Evolutionary conservation across 2,329 filamentous ascomycete genomes (phyloP), one percentile per base, ranked within the genome.

Genomic region (Fusarium oxysporum): DNA sequence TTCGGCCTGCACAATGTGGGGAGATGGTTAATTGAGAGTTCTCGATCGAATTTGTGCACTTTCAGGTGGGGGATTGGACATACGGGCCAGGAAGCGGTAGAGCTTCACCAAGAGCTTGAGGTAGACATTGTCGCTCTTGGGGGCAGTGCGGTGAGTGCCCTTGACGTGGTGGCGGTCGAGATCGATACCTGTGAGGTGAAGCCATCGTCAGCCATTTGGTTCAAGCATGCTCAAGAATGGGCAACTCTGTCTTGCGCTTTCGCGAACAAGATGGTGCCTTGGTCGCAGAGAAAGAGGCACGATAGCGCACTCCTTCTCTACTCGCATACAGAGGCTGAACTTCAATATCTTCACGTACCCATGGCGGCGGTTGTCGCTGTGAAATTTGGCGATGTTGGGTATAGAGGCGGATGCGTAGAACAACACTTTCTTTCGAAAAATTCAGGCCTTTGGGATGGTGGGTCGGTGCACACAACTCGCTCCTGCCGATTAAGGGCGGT

Each of bases 41-140:
- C 37, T 61, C 43, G 44, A 60, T 55, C 51, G 35, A 41, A 13
- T 41, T 51, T 61, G 51, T 54, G 28, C 28, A 28, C 23, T 43
- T 25, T 25, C 23, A 21, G 38, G 30, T 48, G 33, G 48, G 12
- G 23, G 17, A n/a, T 73, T 90, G 33, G 73, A 92, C 92, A 87
- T 94, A 97, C 95, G 94, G 83, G 94, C 92, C 85, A 97, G 88
- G 91, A 97, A 97, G 89, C 94, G 93, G 90, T 97, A 97, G 62
- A 97, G 93, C 92, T 98, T 98, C 86, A 98, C 95, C 85, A 98
- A 89, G 84, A 98, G 91, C 91, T 96, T 96, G 80, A 97, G 90
- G 88, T 98, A 97, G 82, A 96, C 94, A 90, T 98, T 97, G 89
- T 97, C 93, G 89, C 93, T 97, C 93, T 98, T 98, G 83, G 95